phyloP scores from a whole-genome alignment of 1,284 basidiomycete species.

The Tylopilus orsonianus region DNA sequence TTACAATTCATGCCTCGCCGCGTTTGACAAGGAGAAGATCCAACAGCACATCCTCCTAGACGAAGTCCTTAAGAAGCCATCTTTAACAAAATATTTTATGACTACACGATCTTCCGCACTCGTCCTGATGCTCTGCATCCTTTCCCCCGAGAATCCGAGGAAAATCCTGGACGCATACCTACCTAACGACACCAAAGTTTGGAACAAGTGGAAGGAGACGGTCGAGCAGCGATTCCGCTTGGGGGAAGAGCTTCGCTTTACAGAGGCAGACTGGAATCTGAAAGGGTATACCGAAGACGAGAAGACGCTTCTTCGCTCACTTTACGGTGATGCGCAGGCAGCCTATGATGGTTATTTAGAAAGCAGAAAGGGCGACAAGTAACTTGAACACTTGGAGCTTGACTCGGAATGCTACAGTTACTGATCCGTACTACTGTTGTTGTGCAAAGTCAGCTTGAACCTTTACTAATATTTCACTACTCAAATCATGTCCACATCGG shows the following conservation, averaged over 20 bases:
- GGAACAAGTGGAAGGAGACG: constrained; percentile 22
- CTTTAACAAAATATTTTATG: constrained; percentile 18
- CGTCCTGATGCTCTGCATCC: constrained; percentile 24
- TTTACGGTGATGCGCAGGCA: constrained; percentile 21
- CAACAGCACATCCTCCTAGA: constrained; percentile 21
- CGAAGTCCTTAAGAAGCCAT: constrained; percentile 12
- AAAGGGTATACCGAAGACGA: constrained; percentile 6
- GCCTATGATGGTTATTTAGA: constrained; percentile 13
- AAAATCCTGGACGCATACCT: constrained; percentile 20
- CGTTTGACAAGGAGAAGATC: constrained; percentile 27
- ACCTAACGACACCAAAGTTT: constrained; percentile 27
- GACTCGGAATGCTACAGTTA: neutral
- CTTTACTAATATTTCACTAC: too few relatives aligned
- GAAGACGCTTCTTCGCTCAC: constrained; percentile 12
- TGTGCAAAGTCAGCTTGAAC: too few relatives aligned
- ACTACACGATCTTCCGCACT: constrained; percentile 25
- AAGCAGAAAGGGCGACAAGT: neutral
- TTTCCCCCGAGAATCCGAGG: constrained; percentile 15
- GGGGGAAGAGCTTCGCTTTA: constrained; percentile 14
- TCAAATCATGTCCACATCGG: too few relatives aligned
- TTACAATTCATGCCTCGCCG: constrained; percentile 27
- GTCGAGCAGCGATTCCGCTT: constrained; percentile 7
- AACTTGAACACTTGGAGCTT: neutral
- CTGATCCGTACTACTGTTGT: too few relatives aligned
- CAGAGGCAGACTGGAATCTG: constrained; percentile 15